These are phyloP conservation scores for Candida golubevii DNA, from an alignment of 805 yeast species.

Conservation along the genomic window DNA sequence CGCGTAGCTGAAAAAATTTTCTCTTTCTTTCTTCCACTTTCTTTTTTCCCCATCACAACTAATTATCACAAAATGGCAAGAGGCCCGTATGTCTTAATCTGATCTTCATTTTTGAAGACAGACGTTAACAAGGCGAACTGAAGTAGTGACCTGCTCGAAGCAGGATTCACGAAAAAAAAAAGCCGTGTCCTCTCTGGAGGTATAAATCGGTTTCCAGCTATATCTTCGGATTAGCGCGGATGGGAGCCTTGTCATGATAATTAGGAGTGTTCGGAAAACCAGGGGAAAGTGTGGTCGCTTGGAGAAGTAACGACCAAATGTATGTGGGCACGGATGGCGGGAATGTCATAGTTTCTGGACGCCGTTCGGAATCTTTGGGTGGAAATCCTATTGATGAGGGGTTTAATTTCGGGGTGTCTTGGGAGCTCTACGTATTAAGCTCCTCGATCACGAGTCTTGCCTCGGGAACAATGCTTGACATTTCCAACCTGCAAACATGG, in stretches of 20 bases:
- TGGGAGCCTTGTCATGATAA: constrained; percentile 50
- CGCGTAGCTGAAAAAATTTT: not conserved
- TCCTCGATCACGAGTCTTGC: too few species aligned
- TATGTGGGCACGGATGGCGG: too few species aligned
- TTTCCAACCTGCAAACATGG: too few species aligned
- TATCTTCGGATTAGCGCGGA: constrained; percentile 26
- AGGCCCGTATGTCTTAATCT: constrained; percentile 46
- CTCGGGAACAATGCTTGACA: too few species aligned
- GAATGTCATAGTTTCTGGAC: too few species aligned
- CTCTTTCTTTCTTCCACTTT: not conserved
- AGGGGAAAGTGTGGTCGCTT: not conserved
- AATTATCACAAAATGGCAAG: constrained; percentile 44
- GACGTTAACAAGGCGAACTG: constrained; percentile 17
- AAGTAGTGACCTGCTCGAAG: constrained; percentile 8
- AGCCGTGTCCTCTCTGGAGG: constrained; percentile 9
- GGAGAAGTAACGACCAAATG: too few species aligned
- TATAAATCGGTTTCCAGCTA: constrained; percentile 22
- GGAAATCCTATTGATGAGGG: too few species aligned
- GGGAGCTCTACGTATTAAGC: too few species aligned
- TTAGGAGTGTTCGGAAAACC: constrained; percentile 17
- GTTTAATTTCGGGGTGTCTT: too few species aligned
- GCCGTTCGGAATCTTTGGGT: too few species aligned
- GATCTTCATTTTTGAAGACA: constrained; percentile 16
- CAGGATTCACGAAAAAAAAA: constrained; percentile 6
- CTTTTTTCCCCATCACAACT: constrained; percentile 12